Base-by-base conservation (phyloP, 257 asterid genomes). In the Thymus quinquecostatus region DNA sequence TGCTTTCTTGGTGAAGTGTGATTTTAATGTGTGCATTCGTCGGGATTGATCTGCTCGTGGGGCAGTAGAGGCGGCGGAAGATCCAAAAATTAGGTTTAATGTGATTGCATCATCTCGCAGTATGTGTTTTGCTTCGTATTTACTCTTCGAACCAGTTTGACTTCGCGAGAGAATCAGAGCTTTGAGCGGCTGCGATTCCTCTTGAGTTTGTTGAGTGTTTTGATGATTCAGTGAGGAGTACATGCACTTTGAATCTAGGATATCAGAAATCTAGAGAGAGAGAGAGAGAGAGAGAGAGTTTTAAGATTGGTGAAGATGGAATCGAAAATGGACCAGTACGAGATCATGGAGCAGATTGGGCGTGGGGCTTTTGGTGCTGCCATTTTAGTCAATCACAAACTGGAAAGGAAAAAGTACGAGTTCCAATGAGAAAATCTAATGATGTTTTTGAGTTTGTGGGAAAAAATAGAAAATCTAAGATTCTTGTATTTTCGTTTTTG, bases 291-390 rank as follows among this genome's bases (percentile, higher is more conserved):
- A 66, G 10, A 61, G 68, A 56, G 77, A 75, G 81, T 8, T 74
- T 66, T 43, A 14, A 76, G 71, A 60, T 50, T 64, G 63, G 88
- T 56, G 75, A 75, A 68, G 77, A 85, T 86, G 97, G 99, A 88
- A 74, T 95, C 99, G 40, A 89, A 81, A 83, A 90, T 92, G 98
- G 99, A 92, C 69, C 98, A 92, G 80, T 95, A 95, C 73, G 98
- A 95, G 94, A 87, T 92, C 88, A 95, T 95, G 98, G 99, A 95
- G 92, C 99, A 95, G 88, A 92, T 95, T 80, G 98, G 98, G 7
- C 95, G 98, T 74, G 99, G 99, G 41, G 99, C 99, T 79, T 95
- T 95, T 82, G 99, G 98, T 34, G 99, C 98, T 21, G 98, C 98
- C 77, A 95, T 95, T 84, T 78, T 95, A 80, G 99, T 90, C 81